Evolutionary conservation across 2,329 filamentous ascomycete species (phyloP).

Genomic region (Penicillium sp.): DNA sequence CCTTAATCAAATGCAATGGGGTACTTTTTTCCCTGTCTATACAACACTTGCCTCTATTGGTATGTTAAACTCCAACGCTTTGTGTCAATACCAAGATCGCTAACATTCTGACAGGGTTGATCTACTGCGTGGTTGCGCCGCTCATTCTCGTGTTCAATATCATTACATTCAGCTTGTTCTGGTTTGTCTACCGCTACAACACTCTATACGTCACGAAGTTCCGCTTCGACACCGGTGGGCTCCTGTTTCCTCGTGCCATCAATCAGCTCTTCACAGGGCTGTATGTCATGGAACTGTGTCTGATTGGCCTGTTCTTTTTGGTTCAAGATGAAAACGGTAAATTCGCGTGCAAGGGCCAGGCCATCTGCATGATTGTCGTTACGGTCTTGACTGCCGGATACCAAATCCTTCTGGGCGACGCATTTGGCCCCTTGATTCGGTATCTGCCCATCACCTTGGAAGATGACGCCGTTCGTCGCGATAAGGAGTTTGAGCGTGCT

Average conservation of each 20-base stretch:
- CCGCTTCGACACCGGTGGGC: conserved; percentile 81
- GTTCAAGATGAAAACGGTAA: conserved; percentile 53
- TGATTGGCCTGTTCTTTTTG: conserved; percentile 86
- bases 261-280: conserved; percentile 93
- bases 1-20: conserved; percentile 77
- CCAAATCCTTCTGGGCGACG: conserved; percentile 72
- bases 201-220: conserved; percentile 93
- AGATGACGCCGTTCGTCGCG: conserved; percentile 86
- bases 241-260: conserved; percentile 85
- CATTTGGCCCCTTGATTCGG: conserved; percentile 78
- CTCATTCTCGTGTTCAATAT: conserved; percentile 90
- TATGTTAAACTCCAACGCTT: conserved; percentile 27
- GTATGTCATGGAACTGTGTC: conserved; percentile 87
- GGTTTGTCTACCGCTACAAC: conserved; percentile 94
- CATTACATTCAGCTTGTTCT: conserved; percentile 84
- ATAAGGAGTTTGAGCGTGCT: conserved; percentile 77
- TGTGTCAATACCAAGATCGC: background rate
- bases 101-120: conserved; percentile 48
- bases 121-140: conserved; percentile 85
- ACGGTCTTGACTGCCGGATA: conserved; percentile 67
- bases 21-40: conserved; percentile 90
- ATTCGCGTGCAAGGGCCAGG: conserved; percentile 66
- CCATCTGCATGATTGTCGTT: conserved; percentile 75
- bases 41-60: conserved; percentile 94
- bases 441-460: conserved; percentile 94